phyloP scores from a whole-genome alignment of 2,329 filamentous ascomycete species.

The Berkeleyomyces basicola region DNA sequence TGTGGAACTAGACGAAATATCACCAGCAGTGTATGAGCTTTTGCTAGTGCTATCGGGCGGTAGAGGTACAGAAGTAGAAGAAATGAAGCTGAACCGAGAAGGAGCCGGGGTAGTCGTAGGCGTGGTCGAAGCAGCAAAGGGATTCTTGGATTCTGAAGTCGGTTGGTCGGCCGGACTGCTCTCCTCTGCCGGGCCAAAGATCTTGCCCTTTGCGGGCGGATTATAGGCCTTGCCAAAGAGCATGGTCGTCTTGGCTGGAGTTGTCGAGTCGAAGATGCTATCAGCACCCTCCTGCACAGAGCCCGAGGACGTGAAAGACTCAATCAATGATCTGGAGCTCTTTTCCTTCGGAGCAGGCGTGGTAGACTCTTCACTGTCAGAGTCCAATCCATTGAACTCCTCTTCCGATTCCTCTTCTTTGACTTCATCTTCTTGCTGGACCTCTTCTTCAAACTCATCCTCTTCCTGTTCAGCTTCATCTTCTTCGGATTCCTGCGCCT shows the following conservation, averaged over 20 bases:
- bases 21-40: conserved; percentile 30
- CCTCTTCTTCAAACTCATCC: neutral
- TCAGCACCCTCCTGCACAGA: neutral
- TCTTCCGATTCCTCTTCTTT: conserved; percentile 3
- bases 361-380: conserved; percentile 19
- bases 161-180: neutral
- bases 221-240: neutral
- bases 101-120: conserved; percentile 36
- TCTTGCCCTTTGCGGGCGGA: conserved; percentile 2
- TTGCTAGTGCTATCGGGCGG: conserved; percentile 41
- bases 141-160: neutral
- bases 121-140: conserved; percentile 25
- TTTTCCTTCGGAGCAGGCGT: conserved; percentile 8
- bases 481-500: neutral
- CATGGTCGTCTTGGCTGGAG: conserved; percentile 5
- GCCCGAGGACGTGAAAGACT: neutral
- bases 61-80: conserved; percentile 24
- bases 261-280: conserved; percentile 4
- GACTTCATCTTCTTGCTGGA: neutral
- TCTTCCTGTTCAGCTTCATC: neutral
- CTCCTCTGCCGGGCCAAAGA: neutral
- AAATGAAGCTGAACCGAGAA: conserved; percentile 28
- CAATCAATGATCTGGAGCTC: neutral
- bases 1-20: conserved; percentile 30
- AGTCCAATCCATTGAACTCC: neutral